Evolutionary conservation across 2,329 filamentous ascomycete genomes (phyloP).

Genomic region (Ramichloridium luteum): DNA sequence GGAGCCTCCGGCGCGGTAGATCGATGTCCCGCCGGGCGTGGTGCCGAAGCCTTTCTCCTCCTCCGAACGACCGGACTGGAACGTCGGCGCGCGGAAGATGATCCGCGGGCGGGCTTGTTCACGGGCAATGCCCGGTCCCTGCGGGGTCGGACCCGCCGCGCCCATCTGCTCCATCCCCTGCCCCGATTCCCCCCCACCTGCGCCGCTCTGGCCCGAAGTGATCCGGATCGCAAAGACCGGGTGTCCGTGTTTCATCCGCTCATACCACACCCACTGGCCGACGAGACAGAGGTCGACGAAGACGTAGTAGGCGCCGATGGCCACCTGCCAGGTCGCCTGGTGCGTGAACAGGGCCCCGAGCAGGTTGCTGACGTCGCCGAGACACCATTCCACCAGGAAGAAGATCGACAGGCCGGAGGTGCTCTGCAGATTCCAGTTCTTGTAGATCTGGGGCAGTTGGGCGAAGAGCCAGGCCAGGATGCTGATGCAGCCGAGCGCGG

Average conservation of each 20-base stretch:
- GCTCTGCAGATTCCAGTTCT: conserved; percentile 52
- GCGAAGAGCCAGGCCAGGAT: conserved; percentile 59
- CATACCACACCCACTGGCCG: conserved; percentile 55
- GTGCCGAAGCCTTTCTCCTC: conserved; percentile 16
- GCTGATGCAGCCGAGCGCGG: conserved; percentile 46
- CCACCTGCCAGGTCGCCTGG: conserved; percentile 55
- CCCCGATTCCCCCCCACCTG: conserved; percentile 6
- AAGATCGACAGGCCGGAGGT: conserved; percentile 53
- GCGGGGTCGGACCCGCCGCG: conserved; percentile 6
- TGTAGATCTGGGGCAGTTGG: conserved; percentile 57
- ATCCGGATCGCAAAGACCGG: conserved; percentile 26
- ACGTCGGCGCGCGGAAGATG: conserved; percentile 23
- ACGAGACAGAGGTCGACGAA: conserved; percentile 52
- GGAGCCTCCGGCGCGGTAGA: conserved; percentile 19
- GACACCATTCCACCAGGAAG: conserved; percentile 54
- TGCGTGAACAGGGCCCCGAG: conserved; percentile 50
- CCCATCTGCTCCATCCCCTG: conserved; percentile 18
- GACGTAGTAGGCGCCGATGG: conserved; percentile 54
- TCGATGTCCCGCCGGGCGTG: conserved; percentile 16
- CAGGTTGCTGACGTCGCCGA: conserved; percentile 52
- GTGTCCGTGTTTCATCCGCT: conserved; percentile 40
- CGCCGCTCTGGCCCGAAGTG: conserved; percentile 8
- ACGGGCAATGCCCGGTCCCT: neutral
- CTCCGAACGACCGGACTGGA: conserved; percentile 14
- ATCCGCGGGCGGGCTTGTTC: conserved; percentile 15